phyloP scores from a whole-genome alignment of 352 stramenopile species.

The Pythium dissimile region DNA sequence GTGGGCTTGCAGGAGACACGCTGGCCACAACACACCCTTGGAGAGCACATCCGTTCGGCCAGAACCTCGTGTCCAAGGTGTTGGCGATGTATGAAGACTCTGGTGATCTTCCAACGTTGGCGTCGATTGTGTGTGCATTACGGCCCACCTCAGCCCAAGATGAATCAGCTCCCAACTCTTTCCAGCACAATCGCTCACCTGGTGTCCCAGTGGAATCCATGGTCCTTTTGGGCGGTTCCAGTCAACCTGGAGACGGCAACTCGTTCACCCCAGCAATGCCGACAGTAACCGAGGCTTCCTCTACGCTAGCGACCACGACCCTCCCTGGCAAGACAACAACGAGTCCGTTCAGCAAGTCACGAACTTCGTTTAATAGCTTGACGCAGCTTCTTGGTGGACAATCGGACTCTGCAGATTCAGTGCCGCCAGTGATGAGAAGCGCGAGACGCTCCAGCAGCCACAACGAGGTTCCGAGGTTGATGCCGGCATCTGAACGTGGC shows the following conservation, averaged over 20 bases:
- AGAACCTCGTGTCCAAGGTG: constrained; percentile 70
- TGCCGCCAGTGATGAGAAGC: constrained; percentile 44
- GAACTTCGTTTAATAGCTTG: constrained; percentile 26
- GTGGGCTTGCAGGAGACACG: constrained; percentile 5
- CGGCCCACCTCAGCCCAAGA: neutral
- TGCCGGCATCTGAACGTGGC: neutral
- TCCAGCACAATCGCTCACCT: neutral
- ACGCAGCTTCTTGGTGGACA: constrained; percentile 16
- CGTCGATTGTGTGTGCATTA: constrained; percentile 75
- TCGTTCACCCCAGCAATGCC: neutral
- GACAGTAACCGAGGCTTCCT: too few relatives aligned
- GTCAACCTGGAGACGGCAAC: neutral
- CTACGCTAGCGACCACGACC: neutral
- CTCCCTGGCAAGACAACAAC: neutral
- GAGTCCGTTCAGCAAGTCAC: constrained; percentile 18
- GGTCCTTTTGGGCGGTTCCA: neutral
- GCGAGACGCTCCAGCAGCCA: constrained; percentile 63
- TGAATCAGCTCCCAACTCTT: neutral
- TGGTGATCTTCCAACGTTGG: constrained; percentile 69
- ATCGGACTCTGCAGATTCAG: constrained; percentile 28
- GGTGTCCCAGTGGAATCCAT: too few relatives aligned
- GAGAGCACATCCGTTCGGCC: constrained; percentile 78
- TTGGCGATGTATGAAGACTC: constrained; percentile 76
- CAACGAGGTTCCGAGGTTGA: constrained; percentile 38
- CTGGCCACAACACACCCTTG: constrained; percentile 60